phyloP scores from a whole-genome alignment of 148 eudicot genomes.

The Spergularia bocconei region DNA sequence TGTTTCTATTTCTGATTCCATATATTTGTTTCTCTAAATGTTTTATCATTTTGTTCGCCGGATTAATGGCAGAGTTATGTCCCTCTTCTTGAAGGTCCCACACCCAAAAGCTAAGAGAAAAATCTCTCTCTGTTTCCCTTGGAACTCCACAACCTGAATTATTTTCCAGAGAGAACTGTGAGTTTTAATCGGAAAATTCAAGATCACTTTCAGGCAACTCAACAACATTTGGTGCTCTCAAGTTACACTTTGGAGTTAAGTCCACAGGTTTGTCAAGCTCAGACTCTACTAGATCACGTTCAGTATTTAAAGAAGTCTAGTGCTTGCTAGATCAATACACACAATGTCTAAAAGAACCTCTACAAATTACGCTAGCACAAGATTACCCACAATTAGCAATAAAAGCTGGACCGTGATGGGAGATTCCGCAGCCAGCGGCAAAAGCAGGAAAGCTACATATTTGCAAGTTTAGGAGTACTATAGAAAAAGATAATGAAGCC shows the following conservation, averaged over 20 bases:
- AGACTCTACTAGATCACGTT: neutral
- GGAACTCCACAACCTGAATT: neutral
- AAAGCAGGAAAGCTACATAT: neutral
- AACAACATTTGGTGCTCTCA: neutral
- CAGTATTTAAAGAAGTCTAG: neutral
- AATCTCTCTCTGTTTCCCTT: no score
- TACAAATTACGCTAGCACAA: no score
- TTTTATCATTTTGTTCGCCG: no score
- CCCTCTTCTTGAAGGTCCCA: no score
- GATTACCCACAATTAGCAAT: neutral
- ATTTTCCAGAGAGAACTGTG: neutral
- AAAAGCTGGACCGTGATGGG: neutral
- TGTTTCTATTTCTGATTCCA: no score
- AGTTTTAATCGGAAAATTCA: neutral
- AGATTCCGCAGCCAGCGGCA: neutral
- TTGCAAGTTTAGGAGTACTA: neutral
- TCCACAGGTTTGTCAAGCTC: neutral
- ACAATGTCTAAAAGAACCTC: no score
- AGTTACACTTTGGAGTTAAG: neutral
- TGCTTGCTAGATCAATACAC: neutral
- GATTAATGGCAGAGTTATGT: no score
- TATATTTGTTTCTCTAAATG: no score
- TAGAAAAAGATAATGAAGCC: no score
- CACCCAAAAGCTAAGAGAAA: no score
- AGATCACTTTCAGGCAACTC: neutral